Evolutionary conservation across 306 rosid species (phyloP), one percentile per base, ranked within the genome.

Genomic region (Cucumis hystrix): DNA sequence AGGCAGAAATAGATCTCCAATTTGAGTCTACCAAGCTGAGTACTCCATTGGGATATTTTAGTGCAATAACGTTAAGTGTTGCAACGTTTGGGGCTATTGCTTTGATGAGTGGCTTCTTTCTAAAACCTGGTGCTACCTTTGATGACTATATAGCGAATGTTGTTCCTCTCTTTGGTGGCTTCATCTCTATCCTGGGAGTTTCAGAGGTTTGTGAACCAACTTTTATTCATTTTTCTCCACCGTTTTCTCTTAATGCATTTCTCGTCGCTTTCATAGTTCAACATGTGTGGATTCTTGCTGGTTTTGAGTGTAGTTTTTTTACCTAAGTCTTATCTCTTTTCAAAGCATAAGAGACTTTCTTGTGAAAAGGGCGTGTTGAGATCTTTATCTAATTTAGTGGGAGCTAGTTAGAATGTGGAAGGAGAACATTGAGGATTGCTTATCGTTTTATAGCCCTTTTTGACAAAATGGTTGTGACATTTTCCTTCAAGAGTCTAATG

Each of bases 41-140:
- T 86, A 94, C 87, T 41, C 97, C 92, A 15, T 85, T 82, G 87
- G 97, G 98, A 47, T 91, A 91, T 81, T 6, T 90, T 12, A 93
- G 91, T 76, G 88, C 98, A 30, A 40, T 90, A 81, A 76, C 84
- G 41, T 87, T 94, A 74, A 80, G 89, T 9, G 89, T 93, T 66
- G 66, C 98, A 51, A 94, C 98, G 60, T 91, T 91, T 80, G 98
- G 98, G 76, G 90, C 97, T 12, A 87, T 94, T 66, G 94, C 98
- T 83, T 64, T 91, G 79, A 94, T 78, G 88, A 94, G 98, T 74
- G 97, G 97, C 67, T 94, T 94, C 87, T 90, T 94, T 84, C 91
- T 91, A 21, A 94, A 94, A 83, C 97, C 98, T 2, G 87, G 85
- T 77, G 98, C 98, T 28, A 90, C 98, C 16, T 78, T 87, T 74